These are phyloP conservation scores for Cyanidiococcus yangmingshanensis DNA, from an alignment of 23 red algal genomes.

Conservation along the genomic window DNA sequence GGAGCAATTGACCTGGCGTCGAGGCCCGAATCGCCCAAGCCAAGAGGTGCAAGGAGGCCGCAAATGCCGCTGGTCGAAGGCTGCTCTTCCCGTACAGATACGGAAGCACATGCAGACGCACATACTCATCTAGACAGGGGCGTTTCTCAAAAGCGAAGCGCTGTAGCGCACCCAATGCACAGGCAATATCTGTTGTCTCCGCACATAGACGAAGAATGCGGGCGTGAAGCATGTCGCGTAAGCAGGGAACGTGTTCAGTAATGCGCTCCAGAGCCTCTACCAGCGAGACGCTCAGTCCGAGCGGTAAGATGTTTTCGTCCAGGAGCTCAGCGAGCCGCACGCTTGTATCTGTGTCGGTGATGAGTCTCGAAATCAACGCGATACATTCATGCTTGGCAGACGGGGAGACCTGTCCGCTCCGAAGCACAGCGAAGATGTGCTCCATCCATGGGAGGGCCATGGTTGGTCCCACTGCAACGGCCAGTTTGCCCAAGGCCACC, in stretches of 20 bases:
- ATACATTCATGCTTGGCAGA: neutral
- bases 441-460: slow-evolving; percentile 22
- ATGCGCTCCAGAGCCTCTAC: slow-evolving; percentile 30
- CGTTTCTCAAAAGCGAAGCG: neutral
- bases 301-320: neutral
- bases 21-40: neutral
- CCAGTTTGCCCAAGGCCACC: slow-evolving; percentile 46
- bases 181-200: neutral
- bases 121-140: neutral
- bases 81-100: neutral
- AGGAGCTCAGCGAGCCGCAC: slow-evolving; percentile 5
- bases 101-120: neutral
- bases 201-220: slow-evolving; percentile 20
- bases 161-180: neutral
- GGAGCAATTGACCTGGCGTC: slow-evolving; percentile 10
- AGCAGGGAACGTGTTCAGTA: slow-evolving; percentile 4
- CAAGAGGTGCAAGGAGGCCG: slow-evolving; percentile 10
- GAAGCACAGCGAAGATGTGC: slow-evolving; percentile 25
- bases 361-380: neutral
- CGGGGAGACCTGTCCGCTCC: neutral
- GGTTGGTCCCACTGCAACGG: slow-evolving; percentile 29
- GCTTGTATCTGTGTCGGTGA: neutral
- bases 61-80: neutral
- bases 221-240: slow-evolving; percentile 13
- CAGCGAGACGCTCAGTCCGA: slow-evolving; percentile 4